Evolutionary conservation across 768 basidiomycete species (phyloP), one percentile per base, ranked within the genome.

Genomic region (Dictyophora rubrovolvata): DNA sequence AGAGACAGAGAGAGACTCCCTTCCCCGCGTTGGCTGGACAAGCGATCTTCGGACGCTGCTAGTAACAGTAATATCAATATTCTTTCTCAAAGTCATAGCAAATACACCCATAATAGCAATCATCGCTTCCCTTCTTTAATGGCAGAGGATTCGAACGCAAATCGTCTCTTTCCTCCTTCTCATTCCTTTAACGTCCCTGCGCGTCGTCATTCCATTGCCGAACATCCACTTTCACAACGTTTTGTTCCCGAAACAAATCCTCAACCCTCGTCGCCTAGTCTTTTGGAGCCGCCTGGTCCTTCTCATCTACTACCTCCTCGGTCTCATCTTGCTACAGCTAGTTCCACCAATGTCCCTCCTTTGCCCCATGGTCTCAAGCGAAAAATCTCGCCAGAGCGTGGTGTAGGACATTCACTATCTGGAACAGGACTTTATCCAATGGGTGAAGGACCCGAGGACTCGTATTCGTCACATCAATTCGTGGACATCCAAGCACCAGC

Each of bases 301-400:
- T 42, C 42, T n/a, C 42, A 58, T 65, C 66, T 16, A 54, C 56
- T 54, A 58, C 63, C 57, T 61, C 60, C 67, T 65, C 67, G 18
- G 46, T 60, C 53, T 21, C 54, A 35, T 65, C 33, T 48, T 52
- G 35, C 54, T 36, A 28, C 9, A 55, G n/a, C 14, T 42, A 42
- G 56, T 34, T 33, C 48, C 23, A 47, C 48, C 11, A 21, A 33
- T n/a, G 17, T 58, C 8, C 56, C 56, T 28, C 21, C 56, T 22
- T 49, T 58, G 6, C 58, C 56, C 21, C 82, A 83, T 66, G 87
- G 88, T 55, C 84, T 81, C 60, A 92, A 92, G 70, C 81, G 90
- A 64, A 93, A 93, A 73, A 85, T 89, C 77, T 89, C 89, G 21
- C 74, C 77, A 63, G 87, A 88, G 75, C 77, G 80, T 58, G 72